Evolutionary conservation across 768 basidiomycete genomes (phyloP), one percentile per base, ranked within the genome.

Genomic region (Leccinum imitatum): DNA sequence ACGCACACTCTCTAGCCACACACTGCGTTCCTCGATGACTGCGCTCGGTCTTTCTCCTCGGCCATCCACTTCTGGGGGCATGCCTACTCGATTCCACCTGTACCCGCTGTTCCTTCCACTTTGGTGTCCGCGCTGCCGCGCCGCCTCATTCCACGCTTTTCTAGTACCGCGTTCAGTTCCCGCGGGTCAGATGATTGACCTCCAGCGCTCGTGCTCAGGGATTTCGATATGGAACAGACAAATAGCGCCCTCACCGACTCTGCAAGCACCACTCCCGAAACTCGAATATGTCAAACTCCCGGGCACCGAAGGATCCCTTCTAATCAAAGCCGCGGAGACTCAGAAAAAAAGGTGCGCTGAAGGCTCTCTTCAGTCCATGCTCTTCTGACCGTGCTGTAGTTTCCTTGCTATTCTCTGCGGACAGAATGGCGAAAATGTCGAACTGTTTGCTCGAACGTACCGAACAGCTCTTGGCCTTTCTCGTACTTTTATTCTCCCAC

Each of bases 351-450:
- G 94, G 87, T 89, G 44, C 57, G 74, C 58, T 54, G 13, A 30
- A 53, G 2, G 10, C 5, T 8, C n/a, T 51, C 3, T 31, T 9
- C 39, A 15, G 25, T 7, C 31, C 6, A 23, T 39, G 9, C 15
- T 51, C 11, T 50, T 64, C 44, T 63, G 9, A 65, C 9, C 10
- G 53, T 54, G 44, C 41, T 1, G 4, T 61, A 94, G 92, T 73
- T 96, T 95, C 78, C 82, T 96, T 23, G 93, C 94, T 9, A 95
- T 95, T 67, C 82, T 96, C 0, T 95, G 94, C 63, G 93, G 93
- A 19, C 93, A 95, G 35, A 89, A 86, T 63, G 94, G 92, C 15
- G 93, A 95, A 77, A 93, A 95, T 68, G 93, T 96, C 51, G 93
- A 96, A 68, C 78, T 96, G 11, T 95, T 95, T 73, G 93, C 94